phyloP scores from a whole-genome alignment of 177 flowering plant genomes.

The Telopea speciosissima region DNA sequence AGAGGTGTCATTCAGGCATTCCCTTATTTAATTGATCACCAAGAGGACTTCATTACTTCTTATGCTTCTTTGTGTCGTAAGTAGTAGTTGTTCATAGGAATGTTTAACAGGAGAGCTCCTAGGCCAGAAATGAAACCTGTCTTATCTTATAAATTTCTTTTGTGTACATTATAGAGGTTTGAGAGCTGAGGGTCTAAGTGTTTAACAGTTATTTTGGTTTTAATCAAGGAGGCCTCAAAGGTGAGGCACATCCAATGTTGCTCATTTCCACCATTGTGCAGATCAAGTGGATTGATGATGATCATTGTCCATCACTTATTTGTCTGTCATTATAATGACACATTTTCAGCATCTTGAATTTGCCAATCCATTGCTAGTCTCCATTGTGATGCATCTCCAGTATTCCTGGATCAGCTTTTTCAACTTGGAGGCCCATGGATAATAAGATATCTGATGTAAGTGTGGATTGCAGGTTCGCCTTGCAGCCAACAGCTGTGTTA shows the following conservation, averaged over 20 bases:
- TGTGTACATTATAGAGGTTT: neutral
- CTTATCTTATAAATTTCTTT: neutral
- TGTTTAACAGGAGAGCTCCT: neutral
- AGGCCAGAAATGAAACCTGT: neutral
- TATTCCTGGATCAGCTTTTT: neutral
- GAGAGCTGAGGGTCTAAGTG: too few relatives aligned
- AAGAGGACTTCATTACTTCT: too few relatives aligned
- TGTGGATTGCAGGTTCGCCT: slow-evolving; percentile 63
- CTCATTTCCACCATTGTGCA: neutral
- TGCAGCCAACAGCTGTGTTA: slow-evolving; percentile 81
- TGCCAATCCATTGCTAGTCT: neutral
- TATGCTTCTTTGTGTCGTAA: neutral
- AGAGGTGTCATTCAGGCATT: too few relatives aligned
- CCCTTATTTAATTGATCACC: too few relatives aligned
- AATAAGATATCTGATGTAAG: neutral
- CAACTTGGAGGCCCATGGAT: neutral
- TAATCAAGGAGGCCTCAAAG: neutral
- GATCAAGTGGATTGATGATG: neutral
- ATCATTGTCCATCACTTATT: neutral
- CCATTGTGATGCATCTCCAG: neutral
- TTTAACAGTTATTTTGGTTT: neutral
- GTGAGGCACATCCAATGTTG: neutral
- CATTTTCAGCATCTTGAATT: neutral
- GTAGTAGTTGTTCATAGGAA: neutral
- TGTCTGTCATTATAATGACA: neutral